Evolutionary conservation across 176 grass and related monocot species (phyloP), one percentile per base, ranked within the genome.

Genomic region (Thinopyrum elongatum): DNA sequence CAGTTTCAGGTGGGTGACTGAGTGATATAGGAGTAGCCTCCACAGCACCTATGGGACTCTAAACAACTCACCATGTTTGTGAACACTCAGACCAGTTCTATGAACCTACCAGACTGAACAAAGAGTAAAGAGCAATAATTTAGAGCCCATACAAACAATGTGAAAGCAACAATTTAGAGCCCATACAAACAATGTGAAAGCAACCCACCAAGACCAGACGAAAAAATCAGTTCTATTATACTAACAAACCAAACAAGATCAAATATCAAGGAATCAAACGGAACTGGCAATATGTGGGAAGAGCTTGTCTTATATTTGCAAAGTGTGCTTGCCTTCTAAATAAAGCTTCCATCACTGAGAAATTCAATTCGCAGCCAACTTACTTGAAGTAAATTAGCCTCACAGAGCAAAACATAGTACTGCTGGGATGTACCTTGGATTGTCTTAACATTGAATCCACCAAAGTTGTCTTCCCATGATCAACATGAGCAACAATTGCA

Each of bases 391-490:
- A 70, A 80, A 81, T 35, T 73, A 36, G 65, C 41, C 28, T 44
- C 35, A 39, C 35, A 65, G 64, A 73, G 13, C 42, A 77, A 64
- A 86, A 13, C 2, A 70, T 84, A 83, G 17, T 80, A 72, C 25
- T 73, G 13, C 42, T 74, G 29, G 31, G 82, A 85, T 73, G 36
- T 89, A 95, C 96, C 93, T 98, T 98, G 53, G 96, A 90, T 87
- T 98, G 96, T 84, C 89, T 92, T 66, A 98, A 87, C 96, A 98
- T 98, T 42, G 93, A 92, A 77, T 98, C 96, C 39, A 98, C 96
- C 70, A 98, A 89, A 69, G 96, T 98, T 69, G 96, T 98, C 82
- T 98, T 98, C 53, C 96, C 96, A 65, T 98, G 96, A 88, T 98
- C 96, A 10, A 98, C 96, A 85, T 98, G 96, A 82, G 96, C 96